These are phyloP conservation scores for Medicago lupulina DNA, from an alignment of 306 rosid species.

Conservation along the genomic window DNA sequence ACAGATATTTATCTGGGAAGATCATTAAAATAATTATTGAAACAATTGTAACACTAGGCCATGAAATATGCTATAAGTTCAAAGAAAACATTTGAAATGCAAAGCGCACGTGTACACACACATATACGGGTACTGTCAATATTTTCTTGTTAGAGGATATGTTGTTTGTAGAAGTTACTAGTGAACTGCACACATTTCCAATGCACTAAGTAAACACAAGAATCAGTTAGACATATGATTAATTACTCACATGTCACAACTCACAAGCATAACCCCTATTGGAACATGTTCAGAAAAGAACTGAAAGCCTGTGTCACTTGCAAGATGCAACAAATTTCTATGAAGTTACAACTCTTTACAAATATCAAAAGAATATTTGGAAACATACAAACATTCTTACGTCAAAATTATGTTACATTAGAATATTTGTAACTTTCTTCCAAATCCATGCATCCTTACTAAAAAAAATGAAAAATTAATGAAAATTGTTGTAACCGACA, in stretches of 20 bases:
- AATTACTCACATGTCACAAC: not conserved
- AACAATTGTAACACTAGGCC: not conserved
- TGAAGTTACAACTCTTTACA: not conserved
- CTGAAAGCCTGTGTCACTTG: not conserved
- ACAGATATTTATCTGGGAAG: constrained; percentile 38
- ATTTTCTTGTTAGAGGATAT: not conserved
- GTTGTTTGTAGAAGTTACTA: not conserved
- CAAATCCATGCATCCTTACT: not conserved
- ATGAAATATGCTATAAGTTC: constrained; percentile 1
- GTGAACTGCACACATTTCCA: not conserved
- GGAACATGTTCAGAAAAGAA: not conserved
- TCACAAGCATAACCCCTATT: not conserved
- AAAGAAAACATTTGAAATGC: not conserved
- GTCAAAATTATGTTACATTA: not conserved
- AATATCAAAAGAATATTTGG: constrained; percentile 4
- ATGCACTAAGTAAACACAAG: not conserved
- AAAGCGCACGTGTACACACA: not conserved
- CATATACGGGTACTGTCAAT: not conserved
- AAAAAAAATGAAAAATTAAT: not conserved
- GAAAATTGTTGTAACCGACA: not conserved
- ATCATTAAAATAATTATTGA: constrained; percentile 27
- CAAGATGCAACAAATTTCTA: not conserved
- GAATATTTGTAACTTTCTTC: constrained; percentile 1
- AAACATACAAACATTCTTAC: not conserved
- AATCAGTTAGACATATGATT: not conserved